A percentile compares a stretch with the other conserved stretches of the same genome.
These are phyloP conservation scores for Solanum etuberosum DNA, from an alignment of 257 asterid species.

Conservation along the genomic window DNA sequence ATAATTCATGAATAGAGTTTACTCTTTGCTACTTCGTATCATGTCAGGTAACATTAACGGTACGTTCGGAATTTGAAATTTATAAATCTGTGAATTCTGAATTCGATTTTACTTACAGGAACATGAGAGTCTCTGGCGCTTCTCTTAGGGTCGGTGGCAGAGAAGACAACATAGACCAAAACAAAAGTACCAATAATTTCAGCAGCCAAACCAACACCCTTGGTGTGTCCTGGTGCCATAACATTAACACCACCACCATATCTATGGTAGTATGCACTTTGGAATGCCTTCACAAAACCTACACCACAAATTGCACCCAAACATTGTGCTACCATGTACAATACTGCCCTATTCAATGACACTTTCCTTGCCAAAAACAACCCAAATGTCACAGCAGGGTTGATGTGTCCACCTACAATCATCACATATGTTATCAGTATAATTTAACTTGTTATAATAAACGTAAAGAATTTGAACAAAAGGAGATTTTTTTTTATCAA, in stretches of 20 bases:
- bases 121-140: conserved; percentile 76
- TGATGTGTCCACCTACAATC: conserved; percentile 42
- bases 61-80: not conserved
- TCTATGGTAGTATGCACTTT: conserved; percentile 28
- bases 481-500: not conserved
- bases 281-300: conserved; percentile 67
- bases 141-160: conserved; percentile 76
- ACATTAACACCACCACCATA: conserved; percentile 63
- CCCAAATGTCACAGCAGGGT: conserved; percentile 67
- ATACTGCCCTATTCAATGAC: conserved; percentile 46
- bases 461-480: not conserved
- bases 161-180: conserved; percentile 70
- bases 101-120: conserved; percentile 28
- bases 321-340: conserved; percentile 64
- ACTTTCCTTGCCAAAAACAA: conserved; percentile 62
- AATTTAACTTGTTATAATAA: not conserved
- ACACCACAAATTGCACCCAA: conserved; percentile 72
- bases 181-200: conserved; percentile 76
- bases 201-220: conserved; percentile 54
- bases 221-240: conserved; percentile 38
- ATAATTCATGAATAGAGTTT: not conserved
- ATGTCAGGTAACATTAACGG: too few relatives aligned
- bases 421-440: not conserved
- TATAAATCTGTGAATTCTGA: not conserved
- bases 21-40: not conserved